Percentiles rank a stretch among this genome's conserved stretches.
phyloP scores from a whole-genome alignment of 495 filamentous ascomycete species.

The Aspergillus cavernicola region DNA sequence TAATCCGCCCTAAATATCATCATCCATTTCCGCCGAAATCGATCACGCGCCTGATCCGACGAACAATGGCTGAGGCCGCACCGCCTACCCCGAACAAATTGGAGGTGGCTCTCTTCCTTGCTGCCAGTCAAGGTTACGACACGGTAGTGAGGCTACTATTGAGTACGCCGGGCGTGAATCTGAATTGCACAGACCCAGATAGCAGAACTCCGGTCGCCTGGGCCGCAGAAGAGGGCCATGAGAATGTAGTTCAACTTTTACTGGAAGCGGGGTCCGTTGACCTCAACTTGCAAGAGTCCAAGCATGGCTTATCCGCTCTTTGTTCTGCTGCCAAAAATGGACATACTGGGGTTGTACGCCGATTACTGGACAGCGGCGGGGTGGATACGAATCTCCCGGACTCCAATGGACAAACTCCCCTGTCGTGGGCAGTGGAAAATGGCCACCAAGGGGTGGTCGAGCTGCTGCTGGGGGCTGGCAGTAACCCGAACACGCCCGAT shows the following conservation, averaged over 20 bases:
- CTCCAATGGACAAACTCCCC: constrained; percentile 28
- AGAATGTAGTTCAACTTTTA: constrained; percentile 30
- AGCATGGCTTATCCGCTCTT: constrained; percentile 29
- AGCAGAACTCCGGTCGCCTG: constrained; percentile 33
- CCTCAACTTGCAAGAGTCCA: constrained; percentile 19
- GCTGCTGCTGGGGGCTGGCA: constrained; percentile 17
- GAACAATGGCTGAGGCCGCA: constrained; percentile 12
- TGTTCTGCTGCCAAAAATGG: constrained; percentile 35
- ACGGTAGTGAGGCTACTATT: constrained; percentile 33
- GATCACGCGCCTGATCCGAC: not conserved
- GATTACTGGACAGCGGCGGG: constrained; percentile 13
- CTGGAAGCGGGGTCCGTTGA: constrained; percentile 21
- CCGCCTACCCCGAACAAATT: constrained; percentile 20
- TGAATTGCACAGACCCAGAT: constrained; percentile 23
- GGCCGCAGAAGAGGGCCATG: constrained; percentile 35
- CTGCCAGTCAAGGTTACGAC: constrained; percentile 34
- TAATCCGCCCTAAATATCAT: not conserved
- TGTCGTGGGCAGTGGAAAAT: constrained; percentile 29
- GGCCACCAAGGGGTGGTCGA: constrained; percentile 23
- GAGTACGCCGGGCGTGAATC: constrained; percentile 23
- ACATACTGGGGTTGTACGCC: constrained; percentile 27
- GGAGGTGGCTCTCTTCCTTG: constrained; percentile 28
- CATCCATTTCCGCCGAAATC: not conserved
- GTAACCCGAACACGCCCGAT: constrained; percentile 19
- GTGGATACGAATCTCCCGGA: constrained; percentile 24